phyloP scores from a whole-genome alignment of 2,329 filamentous ascomycete genomes.

The Zymoseptoria ardabiliae region DNA sequence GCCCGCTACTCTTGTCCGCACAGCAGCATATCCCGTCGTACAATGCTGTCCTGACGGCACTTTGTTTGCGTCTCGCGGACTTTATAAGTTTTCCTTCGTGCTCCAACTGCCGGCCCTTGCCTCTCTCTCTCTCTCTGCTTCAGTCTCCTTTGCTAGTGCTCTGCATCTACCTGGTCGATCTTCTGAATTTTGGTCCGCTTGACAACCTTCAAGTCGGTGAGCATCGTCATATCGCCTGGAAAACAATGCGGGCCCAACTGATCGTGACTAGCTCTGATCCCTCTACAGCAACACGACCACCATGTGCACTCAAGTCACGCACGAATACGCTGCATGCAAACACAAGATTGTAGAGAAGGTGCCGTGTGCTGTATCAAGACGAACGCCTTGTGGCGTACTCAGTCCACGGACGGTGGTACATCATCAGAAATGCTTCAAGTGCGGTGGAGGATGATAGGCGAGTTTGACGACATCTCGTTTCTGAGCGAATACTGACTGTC shows the following conservation, averaged over 20 bases:
- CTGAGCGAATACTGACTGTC: neutral
- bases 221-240: neutral
- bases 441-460: constrained; percentile 34
- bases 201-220: neutral
- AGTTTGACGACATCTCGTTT: neutral
- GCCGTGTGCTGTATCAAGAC: constrained; percentile 41
- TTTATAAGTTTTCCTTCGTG: constrained; percentile 14
- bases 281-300: constrained; percentile 4
- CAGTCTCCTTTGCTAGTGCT: constrained; percentile 1
- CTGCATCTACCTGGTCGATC: neutral
- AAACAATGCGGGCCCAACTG: neutral
- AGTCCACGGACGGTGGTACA: constrained; percentile 41
- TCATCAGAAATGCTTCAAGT: constrained; percentile 41
- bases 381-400: constrained; percentile 33
- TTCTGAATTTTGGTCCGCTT: neutral
- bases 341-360: constrained; percentile 38
- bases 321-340: constrained; percentile 40
- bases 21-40: constrained; percentile 13
- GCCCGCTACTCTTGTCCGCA: constrained; percentile 13
- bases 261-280: neutral
- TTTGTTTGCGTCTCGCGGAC: constrained; percentile 20
- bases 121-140: constrained; percentile 1
- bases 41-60: constrained; percentile 18
- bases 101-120: constrained; percentile 1
- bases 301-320: constrained; percentile 44